Conservation (phyloP, 371 early-diverging fungal species). For the Rhizopus arrhizus region DNA sequence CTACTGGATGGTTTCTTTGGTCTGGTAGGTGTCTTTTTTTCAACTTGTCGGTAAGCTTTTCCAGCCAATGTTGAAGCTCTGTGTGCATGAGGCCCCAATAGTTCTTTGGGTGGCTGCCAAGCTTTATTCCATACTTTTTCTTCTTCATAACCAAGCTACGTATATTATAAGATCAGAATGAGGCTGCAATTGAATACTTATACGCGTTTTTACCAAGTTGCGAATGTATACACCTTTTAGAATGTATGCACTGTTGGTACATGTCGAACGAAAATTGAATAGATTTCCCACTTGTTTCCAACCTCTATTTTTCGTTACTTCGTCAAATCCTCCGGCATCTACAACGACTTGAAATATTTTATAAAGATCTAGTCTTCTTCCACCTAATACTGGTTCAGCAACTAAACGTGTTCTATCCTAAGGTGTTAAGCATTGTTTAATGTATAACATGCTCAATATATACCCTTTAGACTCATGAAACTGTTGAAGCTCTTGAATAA, state of each 20-base stretch:
- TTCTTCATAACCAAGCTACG: constrained; percentile 38
- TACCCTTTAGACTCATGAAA: constrained; percentile 70
- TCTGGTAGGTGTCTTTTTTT: constrained; percentile 11
- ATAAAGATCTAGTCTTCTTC: constrained; percentile 69
- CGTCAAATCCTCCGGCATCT: constrained; percentile 71
- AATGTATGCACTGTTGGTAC: constrained; percentile 80
- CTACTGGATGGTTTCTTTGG: constrained; percentile 5
- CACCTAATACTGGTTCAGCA: constrained; percentile 76
- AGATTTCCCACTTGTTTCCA: constrained; percentile 73
- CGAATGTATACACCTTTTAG: constrained; percentile 73
- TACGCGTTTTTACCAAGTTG: constrained; percentile 44
- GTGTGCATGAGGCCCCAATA: constrained; percentile 35
- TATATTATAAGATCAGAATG: too few relatives aligned
- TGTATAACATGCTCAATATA: background rate
- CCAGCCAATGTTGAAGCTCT: constrained; percentile 34
- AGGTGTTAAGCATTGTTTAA: background rate
- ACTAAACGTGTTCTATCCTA: constrained; percentile 56
- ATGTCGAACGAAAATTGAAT: constrained; percentile 76
- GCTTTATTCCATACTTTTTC: constrained; percentile 37
- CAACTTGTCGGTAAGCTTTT: constrained; percentile 19
- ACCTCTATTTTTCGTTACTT: constrained; percentile 71
- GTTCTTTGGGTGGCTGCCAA: constrained; percentile 38
- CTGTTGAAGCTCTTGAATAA: constrained; percentile 67
- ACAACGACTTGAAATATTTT: constrained; percentile 68
- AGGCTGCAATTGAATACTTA: background rate